Conservation (phyloP, 2,329 filamentous ascomycete species). For the Exophiala spinifera region DNA sequence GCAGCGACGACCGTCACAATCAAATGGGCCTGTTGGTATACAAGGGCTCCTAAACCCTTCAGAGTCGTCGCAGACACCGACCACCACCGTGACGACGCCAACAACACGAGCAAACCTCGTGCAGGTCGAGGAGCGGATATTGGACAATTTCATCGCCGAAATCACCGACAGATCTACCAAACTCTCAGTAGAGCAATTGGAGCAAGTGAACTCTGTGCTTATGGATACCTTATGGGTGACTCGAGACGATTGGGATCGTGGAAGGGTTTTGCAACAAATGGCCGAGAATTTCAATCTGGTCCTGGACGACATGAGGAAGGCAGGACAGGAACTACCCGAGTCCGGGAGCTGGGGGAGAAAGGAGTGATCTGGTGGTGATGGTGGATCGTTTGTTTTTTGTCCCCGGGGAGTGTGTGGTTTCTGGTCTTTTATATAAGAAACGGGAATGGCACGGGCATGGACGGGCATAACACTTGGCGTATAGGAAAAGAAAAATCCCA, state of each 20-base stretch:
- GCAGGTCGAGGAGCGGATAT: constrained; percentile 17
- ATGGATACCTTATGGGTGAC: constrained; percentile 88
- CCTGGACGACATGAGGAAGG: constrained; percentile 30
- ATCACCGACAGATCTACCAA: constrained; percentile 68
- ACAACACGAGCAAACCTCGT: constrained; percentile 16
- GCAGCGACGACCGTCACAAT: constrained; percentile 4
- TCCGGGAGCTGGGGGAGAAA: constrained; percentile 23
- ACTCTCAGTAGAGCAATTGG: constrained; percentile 86
- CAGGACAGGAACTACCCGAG: constrained; percentile 24
- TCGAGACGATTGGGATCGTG: constrained; percentile 79
- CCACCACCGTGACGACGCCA: not conserved
- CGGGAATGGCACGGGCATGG: too few species aligned
- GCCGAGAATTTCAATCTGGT: constrained; percentile 47
- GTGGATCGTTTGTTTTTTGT: too few species aligned
- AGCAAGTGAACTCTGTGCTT: constrained; percentile 84
- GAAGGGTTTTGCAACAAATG: constrained; percentile 64
- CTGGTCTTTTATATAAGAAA: too few species aligned
- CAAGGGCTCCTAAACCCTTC: constrained; percentile 27
- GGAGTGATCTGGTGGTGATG: not conserved
- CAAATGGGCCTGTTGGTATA: constrained; percentile 11
- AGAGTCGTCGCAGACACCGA: constrained; percentile 3
- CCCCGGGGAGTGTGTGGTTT: too few species aligned
- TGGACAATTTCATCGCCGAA: constrained; percentile 37
- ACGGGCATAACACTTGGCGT: too few species aligned
- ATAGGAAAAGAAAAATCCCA: too few species aligned